These are phyloP conservation scores for Antrodiella citrinella DNA, from an alignment of 768 basidiomycete genomes.

Conservation along the genomic window DNA sequence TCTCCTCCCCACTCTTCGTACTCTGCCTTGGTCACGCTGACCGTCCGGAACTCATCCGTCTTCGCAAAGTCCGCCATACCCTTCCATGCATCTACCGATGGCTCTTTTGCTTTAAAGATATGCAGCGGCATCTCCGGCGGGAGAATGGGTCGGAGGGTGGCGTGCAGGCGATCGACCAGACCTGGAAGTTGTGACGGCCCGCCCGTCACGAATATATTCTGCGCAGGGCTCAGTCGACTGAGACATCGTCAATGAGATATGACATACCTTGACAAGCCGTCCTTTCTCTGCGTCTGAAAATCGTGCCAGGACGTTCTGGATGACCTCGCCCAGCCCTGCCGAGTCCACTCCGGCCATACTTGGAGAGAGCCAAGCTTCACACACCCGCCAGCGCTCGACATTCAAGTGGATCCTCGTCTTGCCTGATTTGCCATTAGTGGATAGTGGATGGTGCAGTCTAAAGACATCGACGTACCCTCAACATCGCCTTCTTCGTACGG, in stretches of 20 bases:
- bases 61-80: conserved; percentile 80
- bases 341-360: conserved; percentile 92
- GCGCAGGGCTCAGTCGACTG: background rate
- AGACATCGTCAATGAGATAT: background rate
- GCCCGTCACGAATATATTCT: conserved; percentile 92
- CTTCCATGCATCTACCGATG: conserved; percentile 75
- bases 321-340: conserved; percentile 88
- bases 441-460: background rate
- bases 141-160: conserved; percentile 73
- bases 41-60: conserved; percentile 43
- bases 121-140: conserved; percentile 73
- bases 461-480: conserved; percentile 36
- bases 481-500: conserved; percentile 69
- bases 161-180: conserved; percentile 57
- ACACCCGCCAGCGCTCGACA: conserved; percentile 83
- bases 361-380: conserved; percentile 90
- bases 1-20: conserved; percentile 91
- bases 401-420: conserved; percentile 79
- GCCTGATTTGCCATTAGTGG: too few relatives aligned
- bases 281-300: conserved; percentile 63
- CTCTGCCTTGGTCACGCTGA: conserved; percentile 65
- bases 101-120: conserved; percentile 57
- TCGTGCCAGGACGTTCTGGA: conserved; percentile 72
- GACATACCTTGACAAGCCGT: conserved; percentile 62
- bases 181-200: conserved; percentile 69